Conservation (phyloP, 139 green algal species). For the Tetraselmis chui region DNA sequence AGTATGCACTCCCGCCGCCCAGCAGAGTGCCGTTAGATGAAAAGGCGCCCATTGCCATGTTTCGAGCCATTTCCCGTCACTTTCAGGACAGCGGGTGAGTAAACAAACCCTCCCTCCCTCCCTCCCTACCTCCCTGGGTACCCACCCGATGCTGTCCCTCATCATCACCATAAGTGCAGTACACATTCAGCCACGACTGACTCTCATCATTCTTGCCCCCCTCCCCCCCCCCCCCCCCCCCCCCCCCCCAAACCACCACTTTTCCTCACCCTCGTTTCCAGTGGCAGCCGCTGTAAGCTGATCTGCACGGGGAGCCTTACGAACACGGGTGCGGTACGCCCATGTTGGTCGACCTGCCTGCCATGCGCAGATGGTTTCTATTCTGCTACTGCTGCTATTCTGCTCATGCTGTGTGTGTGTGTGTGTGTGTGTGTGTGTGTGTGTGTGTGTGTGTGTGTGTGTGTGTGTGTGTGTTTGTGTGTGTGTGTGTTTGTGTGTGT, state of each 20-base stretch:
- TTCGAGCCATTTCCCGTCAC: constrained; percentile 43
- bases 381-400: too few species aligned
- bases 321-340: constrained; percentile 63
- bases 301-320: constrained; percentile 84
- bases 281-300: constrained; percentile 34
- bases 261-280: not conserved
- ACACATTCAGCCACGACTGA: not conserved
- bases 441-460: too few species aligned
- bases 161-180: constrained; percentile 8
- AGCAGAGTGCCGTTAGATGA: constrained; percentile 16
- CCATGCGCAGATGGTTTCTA: too few species aligned
- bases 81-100: too few species aligned
- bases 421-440: too few species aligned
- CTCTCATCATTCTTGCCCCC: not conserved
- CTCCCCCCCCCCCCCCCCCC: not conserved
- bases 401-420: too few species aligned
- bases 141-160: too few species aligned
- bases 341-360: too few species aligned
- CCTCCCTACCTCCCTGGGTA: too few species aligned
- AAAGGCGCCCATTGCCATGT: constrained; percentile 67
- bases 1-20: constrained; percentile 17
- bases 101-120: too few species aligned
- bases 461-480: too few species aligned
- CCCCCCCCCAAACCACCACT: not conserved
- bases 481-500: too few species aligned